Evolutionary conservation across 2,329 filamentous ascomycete species (phyloP).

Genomic region (Stachybotrys elegans): DNA sequence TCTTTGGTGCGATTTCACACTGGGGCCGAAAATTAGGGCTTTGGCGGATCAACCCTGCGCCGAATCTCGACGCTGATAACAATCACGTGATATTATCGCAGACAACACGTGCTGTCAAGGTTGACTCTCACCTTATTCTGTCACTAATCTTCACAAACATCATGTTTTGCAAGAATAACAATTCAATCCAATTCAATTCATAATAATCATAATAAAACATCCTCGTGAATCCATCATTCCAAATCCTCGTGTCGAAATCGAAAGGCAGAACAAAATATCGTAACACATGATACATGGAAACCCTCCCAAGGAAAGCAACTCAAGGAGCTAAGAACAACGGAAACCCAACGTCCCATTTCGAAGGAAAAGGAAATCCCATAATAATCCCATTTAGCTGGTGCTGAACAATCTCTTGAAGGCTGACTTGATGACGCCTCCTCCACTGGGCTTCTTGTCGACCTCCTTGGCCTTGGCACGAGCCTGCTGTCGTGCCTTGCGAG

Average conservation of each 20-base stretch:
- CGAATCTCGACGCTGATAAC: not conserved
- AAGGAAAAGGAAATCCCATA: constrained; percentile 10
- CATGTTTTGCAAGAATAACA: constrained; percentile 2
- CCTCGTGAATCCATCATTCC: constrained; percentile 16
- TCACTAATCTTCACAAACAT: too few species aligned
- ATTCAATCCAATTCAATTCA: constrained; percentile 6
- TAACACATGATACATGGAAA: constrained; percentile 3
- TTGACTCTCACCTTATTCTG: too few species aligned
- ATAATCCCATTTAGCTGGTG: too few species aligned
- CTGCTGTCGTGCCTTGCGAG: constrained; percentile 26
- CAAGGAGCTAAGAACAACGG: not conserved
- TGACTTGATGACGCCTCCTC: constrained; percentile 22
- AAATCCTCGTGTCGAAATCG: constrained; percentile 1
- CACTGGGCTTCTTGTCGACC: constrained; percentile 20
- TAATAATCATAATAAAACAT: constrained; percentile 10
- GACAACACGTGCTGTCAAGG: too few species aligned
- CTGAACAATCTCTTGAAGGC: constrained; percentile 25
- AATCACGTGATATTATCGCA: constrained; percentile 5
- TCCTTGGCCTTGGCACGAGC: constrained; percentile 26
- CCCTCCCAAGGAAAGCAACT: not conserved
- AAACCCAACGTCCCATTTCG: not conserved
- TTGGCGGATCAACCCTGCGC: constrained; percentile 14
- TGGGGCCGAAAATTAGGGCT: constrained; percentile 28
- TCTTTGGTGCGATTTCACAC: constrained; percentile 22
- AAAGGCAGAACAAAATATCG: constrained; percentile 1